These are phyloP conservation scores for Aspergillus melleus DNA, from an alignment of 2,329 filamentous ascomycete species.

Conservation along the genomic window DNA sequence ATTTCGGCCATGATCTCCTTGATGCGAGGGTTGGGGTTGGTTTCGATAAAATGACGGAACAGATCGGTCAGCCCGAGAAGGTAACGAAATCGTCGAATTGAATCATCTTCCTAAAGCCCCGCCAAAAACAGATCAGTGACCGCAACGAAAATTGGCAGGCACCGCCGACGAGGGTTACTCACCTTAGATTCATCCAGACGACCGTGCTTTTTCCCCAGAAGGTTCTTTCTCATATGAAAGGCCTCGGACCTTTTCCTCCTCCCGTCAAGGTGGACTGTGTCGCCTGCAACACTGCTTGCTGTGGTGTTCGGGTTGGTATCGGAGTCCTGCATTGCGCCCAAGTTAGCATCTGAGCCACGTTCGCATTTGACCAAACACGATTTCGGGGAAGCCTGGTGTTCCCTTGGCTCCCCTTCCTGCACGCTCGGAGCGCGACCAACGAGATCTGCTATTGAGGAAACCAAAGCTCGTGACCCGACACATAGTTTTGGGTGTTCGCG, in stretches of 20 bases:
- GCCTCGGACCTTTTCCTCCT: constrained; percentile 84
- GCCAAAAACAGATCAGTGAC: constrained; percentile 16
- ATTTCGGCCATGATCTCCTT: constrained; percentile 93
- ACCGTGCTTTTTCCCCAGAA: constrained; percentile 94
- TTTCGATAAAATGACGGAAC: constrained; percentile 98
- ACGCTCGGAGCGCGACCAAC: constrained; percentile 10
- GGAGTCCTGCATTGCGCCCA: constrained; percentile 52
- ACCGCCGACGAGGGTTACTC: constrained; percentile 12
- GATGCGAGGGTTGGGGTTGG: constrained; percentile 92
- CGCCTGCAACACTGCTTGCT: constrained; percentile 83
- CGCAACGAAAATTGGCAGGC: neutral
- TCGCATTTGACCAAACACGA: constrained; percentile 4
- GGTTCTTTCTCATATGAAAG: constrained; percentile 84
- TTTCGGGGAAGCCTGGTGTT: constrained; percentile 63
- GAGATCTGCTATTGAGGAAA: neutral
- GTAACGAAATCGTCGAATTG: constrained; percentile 90
- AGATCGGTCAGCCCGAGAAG: constrained; percentile 91
- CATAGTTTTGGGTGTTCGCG: neutral
- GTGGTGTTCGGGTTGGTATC: constrained; percentile 67
- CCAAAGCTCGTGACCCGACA: neutral
- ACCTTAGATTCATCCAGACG: constrained; percentile 90
- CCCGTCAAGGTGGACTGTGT: constrained; percentile 66
- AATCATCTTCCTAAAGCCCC: constrained; percentile 77
- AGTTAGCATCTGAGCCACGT: neutral
- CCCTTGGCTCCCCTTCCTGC: constrained; percentile 55